Conservation (phyloP, 2,329 filamentous ascomycete species). For the Talaromyces rugulosus region DNA sequence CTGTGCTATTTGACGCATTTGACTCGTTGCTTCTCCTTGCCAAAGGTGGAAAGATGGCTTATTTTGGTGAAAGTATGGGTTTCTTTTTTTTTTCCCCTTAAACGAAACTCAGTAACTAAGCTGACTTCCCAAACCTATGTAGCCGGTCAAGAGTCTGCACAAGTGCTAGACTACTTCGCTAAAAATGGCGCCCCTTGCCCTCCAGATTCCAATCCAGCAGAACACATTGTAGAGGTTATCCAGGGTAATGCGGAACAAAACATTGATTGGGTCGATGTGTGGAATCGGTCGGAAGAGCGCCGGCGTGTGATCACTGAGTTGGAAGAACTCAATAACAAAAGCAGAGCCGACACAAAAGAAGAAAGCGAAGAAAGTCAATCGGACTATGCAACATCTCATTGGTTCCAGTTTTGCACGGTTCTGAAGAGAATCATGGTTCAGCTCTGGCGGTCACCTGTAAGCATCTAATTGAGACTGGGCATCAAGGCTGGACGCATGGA, state of each 20-base stretch:
- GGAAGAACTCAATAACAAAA: conserved; percentile 22
- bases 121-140: not conserved
- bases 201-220: conserved; percentile 51
- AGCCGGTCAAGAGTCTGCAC: conserved; percentile 38
- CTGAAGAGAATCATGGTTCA: conserved; percentile 28
- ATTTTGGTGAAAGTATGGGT: conserved; percentile 55
- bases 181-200: conserved; percentile 53
- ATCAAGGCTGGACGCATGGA: not conserved
- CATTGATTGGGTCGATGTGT: conserved; percentile 30
- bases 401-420: conserved; percentile 38
- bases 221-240: conserved; percentile 39
- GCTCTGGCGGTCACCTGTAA: conserved; percentile 32
- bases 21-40: conserved; percentile 62
- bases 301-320: conserved; percentile 21
- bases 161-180: conserved; percentile 46
- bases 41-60: conserved; percentile 62
- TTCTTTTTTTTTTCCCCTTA: not conserved
- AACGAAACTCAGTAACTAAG: not conserved
- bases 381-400: conserved; percentile 35
- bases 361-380: conserved; percentile 27
- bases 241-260: conserved; percentile 22
- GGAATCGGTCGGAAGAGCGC: conserved; percentile 28
- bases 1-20: conserved; percentile 63
- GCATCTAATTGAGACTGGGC: not conserved
- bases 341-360: conserved; percentile 17